Conservation (phyloP, 257 asterid genomes). For the Capsicum chinense region DNA sequence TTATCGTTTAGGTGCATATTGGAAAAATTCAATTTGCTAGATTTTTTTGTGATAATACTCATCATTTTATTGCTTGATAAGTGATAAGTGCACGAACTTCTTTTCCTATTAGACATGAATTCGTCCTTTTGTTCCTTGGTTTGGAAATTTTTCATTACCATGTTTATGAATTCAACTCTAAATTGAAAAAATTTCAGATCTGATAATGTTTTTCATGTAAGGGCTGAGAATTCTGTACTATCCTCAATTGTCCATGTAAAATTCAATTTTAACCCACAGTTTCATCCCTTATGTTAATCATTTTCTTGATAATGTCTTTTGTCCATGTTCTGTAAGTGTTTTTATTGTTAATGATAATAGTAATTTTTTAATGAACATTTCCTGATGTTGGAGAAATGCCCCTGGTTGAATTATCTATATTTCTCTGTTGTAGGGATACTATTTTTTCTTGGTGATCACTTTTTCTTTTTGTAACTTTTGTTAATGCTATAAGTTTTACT, state of each 20-base stretch:
- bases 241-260: not conserved
- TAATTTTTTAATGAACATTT: not conserved
- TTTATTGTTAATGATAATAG: slow-evolving; percentile 10
- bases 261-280: not conserved
- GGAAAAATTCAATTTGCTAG: slow-evolving; percentile 2
- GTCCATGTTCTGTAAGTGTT: not conserved
- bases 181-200: not conserved
- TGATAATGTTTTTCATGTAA: slow-evolving; percentile 8
- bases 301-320: slow-evolving; percentile 4
- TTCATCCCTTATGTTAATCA: slow-evolving; percentile 8
- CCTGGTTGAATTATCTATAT: not conserved
- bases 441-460: not conserved
- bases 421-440: not conserved
- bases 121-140: slow-evolving; percentile 27
- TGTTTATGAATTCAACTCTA: not conserved
- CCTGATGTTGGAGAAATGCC: not conserved
- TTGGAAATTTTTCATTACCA: slow-evolving; percentile 27
- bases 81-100: slow-evolving; percentile 28
- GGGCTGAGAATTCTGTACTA: not conserved
- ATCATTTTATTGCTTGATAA: slow-evolving; percentile 23
- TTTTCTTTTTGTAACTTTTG: not conserved
- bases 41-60: slow-evolving; percentile 28
- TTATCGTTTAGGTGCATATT: slow-evolving; percentile 21
- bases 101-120: slow-evolving; percentile 26
- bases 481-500: not conserved